Percentiles rank a stretch among this genome's conserved stretches.
Conservation (phyloP, 176 grass and related monocot genomes). For the Triticum monococcum region DNA sequence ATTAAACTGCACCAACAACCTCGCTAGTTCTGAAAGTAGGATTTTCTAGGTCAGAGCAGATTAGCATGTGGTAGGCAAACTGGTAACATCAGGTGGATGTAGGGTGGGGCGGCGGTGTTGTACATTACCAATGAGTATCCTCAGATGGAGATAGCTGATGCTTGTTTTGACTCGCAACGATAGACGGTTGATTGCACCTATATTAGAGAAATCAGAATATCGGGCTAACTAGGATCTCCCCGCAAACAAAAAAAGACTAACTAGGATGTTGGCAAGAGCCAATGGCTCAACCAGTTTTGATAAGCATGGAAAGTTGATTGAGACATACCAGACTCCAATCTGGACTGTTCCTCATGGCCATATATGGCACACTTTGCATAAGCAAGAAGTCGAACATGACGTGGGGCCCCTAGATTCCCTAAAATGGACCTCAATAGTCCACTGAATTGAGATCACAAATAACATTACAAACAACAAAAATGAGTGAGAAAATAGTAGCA, state of each 20-base stretch:
- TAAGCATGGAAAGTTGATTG: neutral
- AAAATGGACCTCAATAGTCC: constrained; percentile 83
- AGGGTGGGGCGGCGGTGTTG: neutral
- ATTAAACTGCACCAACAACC: constrained; percentile 43
- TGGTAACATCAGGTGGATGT: neutral
- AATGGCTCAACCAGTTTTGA: neutral
- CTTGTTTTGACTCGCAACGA: constrained; percentile 51
- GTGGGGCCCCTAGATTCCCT: constrained; percentile 62
- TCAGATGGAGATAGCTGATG: constrained; percentile 61
- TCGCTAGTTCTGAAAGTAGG: constrained; percentile 44
- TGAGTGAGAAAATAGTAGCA: constrained; percentile 14
- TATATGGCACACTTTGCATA: constrained; percentile 84
- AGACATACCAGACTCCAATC: constrained; percentile 38
- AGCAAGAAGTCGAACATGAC: constrained; percentile 71
- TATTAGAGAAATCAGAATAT: constrained; percentile 7
- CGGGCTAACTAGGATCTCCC: neutral
- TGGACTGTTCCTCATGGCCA: constrained; percentile 58
- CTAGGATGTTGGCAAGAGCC: neutral
- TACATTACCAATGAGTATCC: constrained; percentile 57
- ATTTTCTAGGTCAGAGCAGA: neutral
- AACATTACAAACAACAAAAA: constrained; percentile 23
- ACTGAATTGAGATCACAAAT: constrained; percentile 41
- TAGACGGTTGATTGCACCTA: constrained; percentile 39
- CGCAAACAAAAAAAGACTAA: neutral
- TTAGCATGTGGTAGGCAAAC: neutral